phyloP scores from a whole-genome alignment of 2,329 filamentous ascomycete genomes.

The Trichoderma gracile region DNA sequence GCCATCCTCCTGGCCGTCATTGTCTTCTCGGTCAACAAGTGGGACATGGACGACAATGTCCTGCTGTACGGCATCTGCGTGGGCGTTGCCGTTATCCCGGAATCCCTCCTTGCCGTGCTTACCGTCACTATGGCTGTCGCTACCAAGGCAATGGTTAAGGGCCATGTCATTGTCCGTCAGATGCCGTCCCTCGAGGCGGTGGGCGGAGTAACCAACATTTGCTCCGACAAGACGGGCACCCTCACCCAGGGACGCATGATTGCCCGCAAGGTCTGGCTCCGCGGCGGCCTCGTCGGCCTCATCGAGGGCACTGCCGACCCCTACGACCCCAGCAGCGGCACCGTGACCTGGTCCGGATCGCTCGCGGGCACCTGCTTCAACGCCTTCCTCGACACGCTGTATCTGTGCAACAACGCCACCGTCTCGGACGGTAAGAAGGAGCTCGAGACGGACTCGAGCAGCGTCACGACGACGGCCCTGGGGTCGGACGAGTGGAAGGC shows the following conservation, averaged over 20 bases:
- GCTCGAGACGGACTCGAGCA: constrained; percentile 49
- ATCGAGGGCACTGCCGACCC: constrained; percentile 59
- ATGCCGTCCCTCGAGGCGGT: constrained; percentile 66
- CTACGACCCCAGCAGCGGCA: constrained; percentile 61
- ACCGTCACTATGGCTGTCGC: constrained; percentile 71
- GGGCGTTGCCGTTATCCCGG: constrained; percentile 64
- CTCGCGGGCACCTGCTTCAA: constrained; percentile 45
- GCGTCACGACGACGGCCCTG: constrained; percentile 49
- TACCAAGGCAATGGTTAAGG: constrained; percentile 63
- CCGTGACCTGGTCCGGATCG: constrained; percentile 47
- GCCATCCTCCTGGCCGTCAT: constrained; percentile 63
- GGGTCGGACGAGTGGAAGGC: constrained; percentile 55
- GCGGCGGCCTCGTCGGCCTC: constrained; percentile 52
- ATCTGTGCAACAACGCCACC: constrained; percentile 62
- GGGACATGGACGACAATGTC: constrained; percentile 56
- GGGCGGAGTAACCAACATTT: constrained; percentile 69
- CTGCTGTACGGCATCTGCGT: constrained; percentile 63
- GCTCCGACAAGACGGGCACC: constrained; percentile 71
- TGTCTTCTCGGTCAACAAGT: constrained; percentile 61
- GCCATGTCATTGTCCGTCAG: constrained; percentile 66
- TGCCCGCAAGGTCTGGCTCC: constrained; percentile 62
- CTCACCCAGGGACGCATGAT: constrained; percentile 68
- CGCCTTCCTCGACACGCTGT: constrained; percentile 55
- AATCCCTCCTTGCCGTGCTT: constrained; percentile 67
- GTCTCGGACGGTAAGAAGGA: constrained; percentile 52